A percentile compares a stretch with the other conserved stretches of the same genome.
Conservation (phyloP, 345 rosid genomes). For the Eucalyptus urophylla region DNA sequence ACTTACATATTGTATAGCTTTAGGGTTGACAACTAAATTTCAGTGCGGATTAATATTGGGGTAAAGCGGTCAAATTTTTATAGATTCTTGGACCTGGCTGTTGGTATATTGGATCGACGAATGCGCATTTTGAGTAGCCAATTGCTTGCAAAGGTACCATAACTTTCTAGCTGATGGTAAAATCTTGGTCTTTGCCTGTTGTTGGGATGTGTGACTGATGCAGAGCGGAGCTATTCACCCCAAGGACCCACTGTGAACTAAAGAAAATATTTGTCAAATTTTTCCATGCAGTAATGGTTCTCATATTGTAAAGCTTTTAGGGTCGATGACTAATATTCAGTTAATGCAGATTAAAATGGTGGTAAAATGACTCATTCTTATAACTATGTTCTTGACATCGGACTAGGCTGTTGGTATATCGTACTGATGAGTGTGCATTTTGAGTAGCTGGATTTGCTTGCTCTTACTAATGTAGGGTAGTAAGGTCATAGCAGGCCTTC, state of each 20-base stretch:
- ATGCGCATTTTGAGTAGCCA: background rate
- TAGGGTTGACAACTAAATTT: background rate
- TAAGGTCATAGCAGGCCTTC: background rate
- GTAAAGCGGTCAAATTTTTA: background rate
- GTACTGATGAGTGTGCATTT: background rate
- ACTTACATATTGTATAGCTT: background rate
- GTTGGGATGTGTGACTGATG: background rate
- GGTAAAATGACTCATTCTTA: background rate
- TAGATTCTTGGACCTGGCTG: background rate
- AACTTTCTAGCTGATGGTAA: background rate
- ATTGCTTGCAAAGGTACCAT: background rate
- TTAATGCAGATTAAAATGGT: background rate
- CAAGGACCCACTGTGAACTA: background rate
- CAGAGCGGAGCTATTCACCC: background rate
- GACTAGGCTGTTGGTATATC: background rate
- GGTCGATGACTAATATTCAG: background rate
- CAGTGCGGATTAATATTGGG: background rate
- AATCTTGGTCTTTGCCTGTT: background rate
- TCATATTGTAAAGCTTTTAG: background rate
- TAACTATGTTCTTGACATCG: background rate
- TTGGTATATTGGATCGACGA: background rate
- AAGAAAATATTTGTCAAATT: background rate
- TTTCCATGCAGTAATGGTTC: background rate
- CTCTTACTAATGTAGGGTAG: background rate
- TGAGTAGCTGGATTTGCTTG: background rate